Percentiles rank a stretch among this genome's conserved stretches.
Evolutionary conservation across 2,329 filamentous ascomycete species (phyloP).

Genomic region (Cryphonectria parasitica): DNA sequence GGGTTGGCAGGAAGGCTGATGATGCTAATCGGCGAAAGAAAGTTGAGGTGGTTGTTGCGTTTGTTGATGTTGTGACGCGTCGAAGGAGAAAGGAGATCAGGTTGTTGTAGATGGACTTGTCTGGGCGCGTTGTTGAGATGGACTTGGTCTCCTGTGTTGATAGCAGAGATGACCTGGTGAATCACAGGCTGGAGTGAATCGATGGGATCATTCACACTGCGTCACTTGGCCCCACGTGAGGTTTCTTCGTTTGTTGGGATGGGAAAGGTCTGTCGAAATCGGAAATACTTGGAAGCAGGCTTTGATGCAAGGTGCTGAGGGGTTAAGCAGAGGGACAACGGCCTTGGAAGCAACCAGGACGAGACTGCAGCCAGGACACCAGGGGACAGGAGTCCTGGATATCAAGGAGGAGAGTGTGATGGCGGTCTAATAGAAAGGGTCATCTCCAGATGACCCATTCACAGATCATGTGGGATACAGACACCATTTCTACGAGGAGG

Average conservation of each 20-base stretch:
- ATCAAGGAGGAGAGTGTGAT: no score
- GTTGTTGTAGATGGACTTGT: neutral
- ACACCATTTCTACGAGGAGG: no score
- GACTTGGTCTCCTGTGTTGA: neutral
- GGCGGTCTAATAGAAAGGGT: no score
- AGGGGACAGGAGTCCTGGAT: no score
- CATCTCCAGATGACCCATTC: no score
- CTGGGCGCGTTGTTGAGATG: neutral
- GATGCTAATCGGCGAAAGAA: neutral
- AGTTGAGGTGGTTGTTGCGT: neutral
- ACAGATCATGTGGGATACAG: no score
- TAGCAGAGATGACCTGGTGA: neutral
- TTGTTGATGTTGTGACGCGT: neutral
- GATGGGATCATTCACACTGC: neutral
- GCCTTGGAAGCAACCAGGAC: no score
- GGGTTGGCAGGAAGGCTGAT: neutral
- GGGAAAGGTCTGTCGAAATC: neutral
- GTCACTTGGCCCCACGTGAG: neutral
- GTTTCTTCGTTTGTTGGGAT: neutral
- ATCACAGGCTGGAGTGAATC: neutral
- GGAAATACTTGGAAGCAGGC: no score
- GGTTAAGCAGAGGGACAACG: no score
- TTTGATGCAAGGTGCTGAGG: no score
- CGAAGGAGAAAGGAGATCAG: neutral
- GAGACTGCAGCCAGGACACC: no score